These are phyloP conservation scores for Euphorbia pulcherrima DNA, from an alignment of 345 rosid genomes.

Conservation along the genomic window DNA sequence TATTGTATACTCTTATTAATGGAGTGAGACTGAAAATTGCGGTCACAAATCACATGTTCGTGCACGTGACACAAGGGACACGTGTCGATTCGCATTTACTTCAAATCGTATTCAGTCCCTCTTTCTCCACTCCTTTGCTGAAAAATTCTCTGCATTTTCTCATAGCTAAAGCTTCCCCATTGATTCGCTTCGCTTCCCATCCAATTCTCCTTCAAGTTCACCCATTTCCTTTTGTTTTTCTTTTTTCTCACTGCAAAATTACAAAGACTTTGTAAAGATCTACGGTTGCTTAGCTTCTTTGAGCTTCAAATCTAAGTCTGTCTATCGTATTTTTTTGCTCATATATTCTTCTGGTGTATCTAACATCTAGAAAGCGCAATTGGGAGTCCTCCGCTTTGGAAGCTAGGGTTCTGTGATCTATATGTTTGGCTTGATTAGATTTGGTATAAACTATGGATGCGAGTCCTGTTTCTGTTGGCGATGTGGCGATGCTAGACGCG, in stretches of 20 bases:
- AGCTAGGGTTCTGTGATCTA: constrained; percentile 26
- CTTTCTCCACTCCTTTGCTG: constrained; percentile 5
- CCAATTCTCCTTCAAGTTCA: constrained; percentile 12
- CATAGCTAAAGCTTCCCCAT: constrained; percentile 6
- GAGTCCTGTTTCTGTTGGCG: constrained; percentile 32
- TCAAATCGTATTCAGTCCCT: constrained; percentile 6
- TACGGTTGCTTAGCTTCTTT: constrained; percentile 31
- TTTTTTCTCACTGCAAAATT: background rate
- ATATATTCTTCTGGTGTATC: background rate
- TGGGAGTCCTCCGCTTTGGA: constrained; percentile 11
- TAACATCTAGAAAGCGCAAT: constrained; percentile 5
- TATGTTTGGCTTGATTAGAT: constrained; percentile 26
- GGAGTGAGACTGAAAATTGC: background rate
- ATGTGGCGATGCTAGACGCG: constrained; percentile 61
- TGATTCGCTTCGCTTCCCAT: constrained; percentile 22
- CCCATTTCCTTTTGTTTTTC: constrained; percentile 14
- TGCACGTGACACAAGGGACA: constrained; percentile 29
- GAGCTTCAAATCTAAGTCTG: constrained; percentile 23
- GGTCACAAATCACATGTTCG: background rate
- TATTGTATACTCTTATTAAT: too few relatives aligned
- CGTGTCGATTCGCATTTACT: constrained; percentile 8
- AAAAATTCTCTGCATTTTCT: constrained; percentile 21
- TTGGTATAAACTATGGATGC: constrained; percentile 20
- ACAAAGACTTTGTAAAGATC: constrained; percentile 31
- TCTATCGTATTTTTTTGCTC: background rate